Evolutionary conservation across 495 filamentous ascomycete species (phyloP), one percentile per base, ranked within the genome.

Genomic region (Letharia columbiana): DNA sequence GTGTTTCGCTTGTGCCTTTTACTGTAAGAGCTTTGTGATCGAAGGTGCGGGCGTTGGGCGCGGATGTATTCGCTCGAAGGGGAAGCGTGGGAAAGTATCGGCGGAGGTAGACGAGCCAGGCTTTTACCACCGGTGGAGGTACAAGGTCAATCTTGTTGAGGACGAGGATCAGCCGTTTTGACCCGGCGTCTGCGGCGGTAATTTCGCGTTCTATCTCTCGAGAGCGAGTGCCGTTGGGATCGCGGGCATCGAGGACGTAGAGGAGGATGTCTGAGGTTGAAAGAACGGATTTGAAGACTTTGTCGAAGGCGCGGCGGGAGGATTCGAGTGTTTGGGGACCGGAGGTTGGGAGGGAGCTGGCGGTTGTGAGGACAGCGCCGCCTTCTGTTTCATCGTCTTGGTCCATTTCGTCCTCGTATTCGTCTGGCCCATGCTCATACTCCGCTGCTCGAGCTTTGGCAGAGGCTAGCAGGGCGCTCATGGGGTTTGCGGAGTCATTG

Each of bases 101-200:
- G 63, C 91, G 87, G 69, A 98, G 83, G 75, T 96, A 87, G 60
- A 82, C 73, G 68, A 98, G 83, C 93, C 93, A 98, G 66, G 77
- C 81, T 75, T 90, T 91, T 58, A 96, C 84, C 33, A 92, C 89
- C 3, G 84, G 75, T 3, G 90, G 85, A 15, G 93, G 93, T 41
- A 96, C 82, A 42, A 98, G 84, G 73, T 98, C 93, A 74, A 96
- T 94, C 82, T 98, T 98, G 86, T 98, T 98, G 68, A 98, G 81
- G 64, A 98, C 87, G 65, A 98, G 86, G 67, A 98, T 95, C 59
- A 98, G 80, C 33, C 93, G 84, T 79, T 97, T 98, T 28, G 86
- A 86, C 49, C 92, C 91, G 17, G 80, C 81, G 12, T 91, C 89
- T 7, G 92, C 87, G 4, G 90, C 87, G 88, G 91, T 91, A 72